phyloP scores from a whole-genome alignment of 2,329 filamentous ascomycete species.

The Didymella exigua region DNA sequence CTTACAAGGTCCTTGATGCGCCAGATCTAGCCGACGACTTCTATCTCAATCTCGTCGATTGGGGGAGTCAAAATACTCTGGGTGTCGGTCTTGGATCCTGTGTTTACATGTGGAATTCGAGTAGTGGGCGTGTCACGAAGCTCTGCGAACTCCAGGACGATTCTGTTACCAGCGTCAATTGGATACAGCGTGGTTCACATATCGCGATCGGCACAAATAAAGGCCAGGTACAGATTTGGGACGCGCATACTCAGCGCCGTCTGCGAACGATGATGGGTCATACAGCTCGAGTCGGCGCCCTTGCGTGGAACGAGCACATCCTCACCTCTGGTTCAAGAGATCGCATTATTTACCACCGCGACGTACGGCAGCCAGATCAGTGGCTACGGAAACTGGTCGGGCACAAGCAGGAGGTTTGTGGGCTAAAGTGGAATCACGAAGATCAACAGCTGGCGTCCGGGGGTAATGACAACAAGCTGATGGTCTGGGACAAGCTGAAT shows the following conservation, averaged over 20 bases:
- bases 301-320: conserved; percentile 98
- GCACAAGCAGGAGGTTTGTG: conserved; percentile 98
- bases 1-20: conserved; percentile 96
- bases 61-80: conserved; percentile 93
- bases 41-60: conserved; percentile 96
- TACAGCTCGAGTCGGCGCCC: conserved; percentile 85
- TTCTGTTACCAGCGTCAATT: conserved; percentile 93
- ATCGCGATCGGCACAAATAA: conserved; percentile 94
- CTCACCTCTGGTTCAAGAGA: conserved; percentile 94
- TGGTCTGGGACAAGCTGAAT: conserved; percentile 98
- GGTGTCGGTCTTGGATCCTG: conserved; percentile 91
- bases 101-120: conserved; percentile 98
- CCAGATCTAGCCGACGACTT: conserved; percentile 97
- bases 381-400: conserved; percentile 86
- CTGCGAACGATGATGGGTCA: conserved; percentile 97
- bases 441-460: conserved; percentile 94
- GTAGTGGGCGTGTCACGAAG: conserved; percentile 88
- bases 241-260: conserved; percentile 83
- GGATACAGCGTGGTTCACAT: conserved; percentile 97
- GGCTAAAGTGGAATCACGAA: conserved; percentile 94
- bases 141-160: conserved; percentile 92
- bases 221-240: conserved; percentile 96
- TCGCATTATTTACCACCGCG: conserved; percentile 90
- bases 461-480: conserved; percentile 97
- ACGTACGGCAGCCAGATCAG: conserved; percentile 90